These are phyloP conservation scores for Speleostelium caveatum DNA, from an alignment of 78 protist genomes.

Conservation along the genomic window DNA sequence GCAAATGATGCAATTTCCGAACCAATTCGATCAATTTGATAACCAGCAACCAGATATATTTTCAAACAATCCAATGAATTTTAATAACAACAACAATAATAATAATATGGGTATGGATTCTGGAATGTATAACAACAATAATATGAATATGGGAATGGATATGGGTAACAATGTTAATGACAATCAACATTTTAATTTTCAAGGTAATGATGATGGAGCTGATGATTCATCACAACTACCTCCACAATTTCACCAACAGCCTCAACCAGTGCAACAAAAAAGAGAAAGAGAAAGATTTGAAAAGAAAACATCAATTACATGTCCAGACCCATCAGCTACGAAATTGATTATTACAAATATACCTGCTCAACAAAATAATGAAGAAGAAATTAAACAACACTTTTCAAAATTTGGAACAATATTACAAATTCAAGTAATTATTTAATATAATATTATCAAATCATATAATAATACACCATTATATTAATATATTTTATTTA, in stretches of 20 bases:
- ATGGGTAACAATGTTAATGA: neutral
- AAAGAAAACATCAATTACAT: constrained; percentile 24
- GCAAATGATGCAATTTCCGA: too few relatives aligned
- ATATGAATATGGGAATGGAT: too few relatives aligned
- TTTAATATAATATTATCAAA: too few relatives aligned
- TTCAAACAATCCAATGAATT: neutral
- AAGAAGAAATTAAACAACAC: constrained; percentile 42
- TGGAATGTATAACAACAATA: too few relatives aligned
- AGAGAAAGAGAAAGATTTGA: neutral
- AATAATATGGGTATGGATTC: too few relatives aligned
- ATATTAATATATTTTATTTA: too few relatives aligned
- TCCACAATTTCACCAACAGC: neutral
- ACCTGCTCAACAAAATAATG: constrained; percentile 22
- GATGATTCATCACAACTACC: neutral
- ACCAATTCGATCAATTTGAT: too few relatives aligned
- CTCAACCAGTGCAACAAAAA: neutral
- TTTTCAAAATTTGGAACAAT: constrained; percentile 61
- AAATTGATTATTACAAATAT: constrained; percentile 45
- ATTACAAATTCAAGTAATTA: neutral
- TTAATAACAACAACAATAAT: neutral
- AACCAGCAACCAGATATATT: too few relatives aligned
- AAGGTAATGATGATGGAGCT: neutral
- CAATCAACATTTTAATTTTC: neutral
- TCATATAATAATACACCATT: neutral
- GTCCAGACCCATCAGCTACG: constrained; percentile 56